phyloP scores from a whole-genome alignment of 2,329 filamentous ascomycete species.

The Trichoderma endophyticum region DNA sequence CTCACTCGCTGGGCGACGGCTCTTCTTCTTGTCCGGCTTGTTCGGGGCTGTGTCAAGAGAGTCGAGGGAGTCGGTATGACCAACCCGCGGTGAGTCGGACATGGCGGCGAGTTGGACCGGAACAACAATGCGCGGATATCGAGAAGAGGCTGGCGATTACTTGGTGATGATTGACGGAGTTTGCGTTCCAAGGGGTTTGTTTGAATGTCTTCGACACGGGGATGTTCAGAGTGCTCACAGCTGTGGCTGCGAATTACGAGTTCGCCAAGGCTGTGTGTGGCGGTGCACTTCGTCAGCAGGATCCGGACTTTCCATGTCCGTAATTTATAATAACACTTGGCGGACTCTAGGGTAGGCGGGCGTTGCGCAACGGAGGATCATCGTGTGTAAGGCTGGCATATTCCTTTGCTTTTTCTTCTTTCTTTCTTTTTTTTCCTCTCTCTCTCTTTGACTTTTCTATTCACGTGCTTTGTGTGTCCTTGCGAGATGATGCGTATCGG shows the following conservation, averaged over 20 bases:
- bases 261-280: constrained; percentile 1
- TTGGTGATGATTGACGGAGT: neutral
- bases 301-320: constrained; percentile 2
- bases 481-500: neutral
- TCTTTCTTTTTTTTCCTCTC: neutral
- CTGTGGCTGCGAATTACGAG: constrained; percentile 18
- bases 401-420: neutral
- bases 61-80: constrained; percentile 51
- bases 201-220: constrained; percentile 3
- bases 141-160: neutral
- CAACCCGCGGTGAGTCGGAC: constrained; percentile 47
- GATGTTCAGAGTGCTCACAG: constrained; percentile 2
- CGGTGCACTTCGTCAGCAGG: constrained; percentile 16
- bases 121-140: constrained; percentile 20
- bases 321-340: neutral
- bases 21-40: constrained; percentile 77
- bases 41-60: constrained; percentile 53
- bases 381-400: neutral
- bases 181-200: constrained; percentile 15
- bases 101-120: constrained; percentile 35
- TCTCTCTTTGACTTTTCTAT: neutral
- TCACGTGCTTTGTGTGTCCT: neutral
- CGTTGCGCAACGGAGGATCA: neutral
- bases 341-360: neutral
- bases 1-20: constrained; percentile 83